Evolutionary conservation across 805 yeast species (phyloP), one percentile per base, ranked within the genome.

Genomic region (Barnettozyma sucrosica): DNA sequence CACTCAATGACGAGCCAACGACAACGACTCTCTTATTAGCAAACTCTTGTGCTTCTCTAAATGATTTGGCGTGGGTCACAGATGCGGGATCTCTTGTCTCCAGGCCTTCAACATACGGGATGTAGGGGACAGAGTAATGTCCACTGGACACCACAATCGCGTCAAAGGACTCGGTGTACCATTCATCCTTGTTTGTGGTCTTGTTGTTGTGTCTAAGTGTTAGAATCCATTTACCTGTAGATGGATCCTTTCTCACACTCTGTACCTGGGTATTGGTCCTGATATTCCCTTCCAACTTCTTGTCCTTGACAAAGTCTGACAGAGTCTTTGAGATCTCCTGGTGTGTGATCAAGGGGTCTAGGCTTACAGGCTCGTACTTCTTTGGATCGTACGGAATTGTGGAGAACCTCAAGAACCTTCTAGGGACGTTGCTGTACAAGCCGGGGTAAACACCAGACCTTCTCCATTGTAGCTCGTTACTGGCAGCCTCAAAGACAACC

Each of bases 131-230:
- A 26, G 78, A 69, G 57, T 72, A 79, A 55, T 78, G 79, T 9
- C 89, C 89, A 16, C 74, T 62, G 4, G 84, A 79, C n/a, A 80
- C 64, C 4, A 76, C 70, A 11, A 82, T 73, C 7, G 75, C 81
- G 58, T 82, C 87, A 51, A 71, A 78, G 32, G 54, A 55, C 53
- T 74, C 75, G 21, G 49, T 58, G 50, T 74, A 74, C 78, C 77
- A 74, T 44, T 57, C 57, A 24, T 59, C 69, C n/a, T 43, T 52
- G 10, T 49, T 50, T n/a, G 50, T 41, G 14, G 46, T 10, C 30
- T 53, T 59, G n/a, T 46, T 45, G 2, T 41, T 28, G 13, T 56
- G 49, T 48, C 58, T 54, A 1, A 66, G 55, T 10, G 64, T 56
- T 9, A 71, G 34, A 1, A 47, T 50, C 77, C 77, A 74, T 56